phyloP scores from a whole-genome alignment of 2,329 filamentous ascomycete genomes.

The Beauveria sp. region DNA sequence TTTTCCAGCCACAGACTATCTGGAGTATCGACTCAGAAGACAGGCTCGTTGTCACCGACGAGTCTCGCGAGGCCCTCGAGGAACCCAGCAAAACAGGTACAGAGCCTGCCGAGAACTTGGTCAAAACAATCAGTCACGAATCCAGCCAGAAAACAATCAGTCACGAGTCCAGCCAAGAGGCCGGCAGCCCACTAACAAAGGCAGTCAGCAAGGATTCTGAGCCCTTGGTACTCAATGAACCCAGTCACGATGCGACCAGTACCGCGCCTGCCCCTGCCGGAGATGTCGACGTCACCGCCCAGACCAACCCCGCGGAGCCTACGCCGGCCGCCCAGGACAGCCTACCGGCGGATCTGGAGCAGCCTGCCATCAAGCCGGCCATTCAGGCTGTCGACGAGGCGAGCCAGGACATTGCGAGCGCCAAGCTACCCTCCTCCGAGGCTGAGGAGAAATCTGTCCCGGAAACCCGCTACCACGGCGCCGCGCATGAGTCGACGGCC shows the following conservation, averaged over 20 bases:
- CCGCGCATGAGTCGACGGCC: neutral
- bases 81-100: neutral
- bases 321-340: neutral
- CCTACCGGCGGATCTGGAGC: neutral
- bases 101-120: neutral
- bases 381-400: neutral
- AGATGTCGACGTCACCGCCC: neutral
- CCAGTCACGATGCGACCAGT: neutral
- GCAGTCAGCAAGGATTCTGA: neutral
- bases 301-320: conserved; percentile 1
- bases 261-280: neutral
- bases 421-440: neutral
- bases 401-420: neutral
- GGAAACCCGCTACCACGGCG: neutral
- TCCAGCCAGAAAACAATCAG: neutral
- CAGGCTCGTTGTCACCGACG: conserved; percentile 19
- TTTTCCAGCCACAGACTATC: conserved; percentile 39
- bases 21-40: conserved; percentile 47
- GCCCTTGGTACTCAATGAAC: neutral
- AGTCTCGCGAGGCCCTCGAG: neutral
- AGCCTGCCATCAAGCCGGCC: neutral
- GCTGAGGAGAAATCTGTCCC: neutral
- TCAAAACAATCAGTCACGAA: neutral
- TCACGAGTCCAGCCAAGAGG: neutral
- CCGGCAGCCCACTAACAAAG: neutral